A percentile compares a stretch with the other conserved stretches of the same genome.
phyloP scores from a whole-genome alignment of 352 stramenopile genomes.

The Pythium plurisporium region DNA sequence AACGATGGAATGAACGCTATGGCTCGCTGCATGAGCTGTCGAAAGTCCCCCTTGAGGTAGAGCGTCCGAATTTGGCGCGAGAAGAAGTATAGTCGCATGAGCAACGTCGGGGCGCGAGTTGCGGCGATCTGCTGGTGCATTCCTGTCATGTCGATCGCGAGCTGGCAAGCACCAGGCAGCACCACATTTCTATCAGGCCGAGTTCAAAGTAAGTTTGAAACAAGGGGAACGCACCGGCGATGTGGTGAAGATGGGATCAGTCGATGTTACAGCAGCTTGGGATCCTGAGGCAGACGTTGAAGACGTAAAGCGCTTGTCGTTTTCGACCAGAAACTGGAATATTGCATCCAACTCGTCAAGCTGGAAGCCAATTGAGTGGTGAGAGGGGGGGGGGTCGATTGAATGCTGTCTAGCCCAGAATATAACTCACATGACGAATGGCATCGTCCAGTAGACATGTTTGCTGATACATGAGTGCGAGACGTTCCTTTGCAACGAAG shows the following conservation, averaged over 20 bases:
- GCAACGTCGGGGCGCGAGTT: conserved; percentile 41
- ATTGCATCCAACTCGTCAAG: conserved; percentile 81
- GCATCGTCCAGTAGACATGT: conserved; percentile 79
- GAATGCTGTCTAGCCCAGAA: not conserved
- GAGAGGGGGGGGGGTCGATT: not conserved
- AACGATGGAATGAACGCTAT: conserved; percentile 58
- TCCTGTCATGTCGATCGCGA: conserved; percentile 48
- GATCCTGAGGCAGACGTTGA: not conserved
- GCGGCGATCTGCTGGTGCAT: conserved; percentile 50
- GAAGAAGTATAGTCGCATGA: conserved; percentile 75
- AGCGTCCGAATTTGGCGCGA: conserved; percentile 70
- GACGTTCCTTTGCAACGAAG: conserved; percentile 69
- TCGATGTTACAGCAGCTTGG: conserved; percentile 13
- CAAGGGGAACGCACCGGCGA: conserved; percentile 53
- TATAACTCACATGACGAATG: conserved; percentile 57
- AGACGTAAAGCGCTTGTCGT: conserved; percentile 15
- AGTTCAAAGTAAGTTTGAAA: too few species aligned
- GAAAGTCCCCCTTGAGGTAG: conserved; percentile 68
- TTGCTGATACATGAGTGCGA: conserved; percentile 84
- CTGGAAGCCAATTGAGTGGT: conserved; percentile 21
- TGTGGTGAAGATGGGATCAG: conserved; percentile 49
- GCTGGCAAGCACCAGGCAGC: conserved; percentile 24
- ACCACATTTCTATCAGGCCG: not conserved
- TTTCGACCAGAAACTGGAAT: conserved; percentile 29
- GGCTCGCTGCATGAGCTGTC: conserved; percentile 50